Evolutionary conservation across 2,329 filamentous ascomycete species (phyloP).

Genomic region (Penicillium brasilianum): DNA sequence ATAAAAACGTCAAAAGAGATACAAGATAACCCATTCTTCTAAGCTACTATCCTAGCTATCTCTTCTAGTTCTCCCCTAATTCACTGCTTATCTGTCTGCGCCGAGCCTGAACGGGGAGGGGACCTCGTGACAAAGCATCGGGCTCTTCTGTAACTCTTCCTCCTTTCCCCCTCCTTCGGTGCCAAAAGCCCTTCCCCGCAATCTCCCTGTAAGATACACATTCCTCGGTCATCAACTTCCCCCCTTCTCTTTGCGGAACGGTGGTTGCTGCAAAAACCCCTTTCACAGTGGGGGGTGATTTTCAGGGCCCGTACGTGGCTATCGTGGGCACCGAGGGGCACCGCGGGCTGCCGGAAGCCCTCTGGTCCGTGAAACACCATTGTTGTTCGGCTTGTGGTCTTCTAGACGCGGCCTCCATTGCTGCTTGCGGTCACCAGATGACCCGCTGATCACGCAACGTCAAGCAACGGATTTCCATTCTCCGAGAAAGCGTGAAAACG

Average conservation of each 20-base stretch:
- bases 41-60: too few relatives aligned
- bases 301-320: background rate
- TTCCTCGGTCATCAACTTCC: background rate
- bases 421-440: constrained; percentile 24
- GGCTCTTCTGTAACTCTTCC: constrained; percentile 7
- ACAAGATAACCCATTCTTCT: too few relatives aligned
- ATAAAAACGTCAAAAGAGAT: background rate
- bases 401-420: constrained; percentile 9
- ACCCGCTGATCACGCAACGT: constrained; percentile 30
- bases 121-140: constrained; percentile 25
- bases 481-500: background rate
- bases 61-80: too few relatives aligned
- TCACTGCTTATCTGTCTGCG: background rate
- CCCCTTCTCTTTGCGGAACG: background rate
- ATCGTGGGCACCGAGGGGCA: background rate
- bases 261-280: background rate
- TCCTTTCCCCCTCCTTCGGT: constrained; percentile 13
- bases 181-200: constrained; percentile 18
- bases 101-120: constrained; percentile 10
- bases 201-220: background rate
- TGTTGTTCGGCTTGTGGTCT: background rate
- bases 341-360: background rate
- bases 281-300: background rate
- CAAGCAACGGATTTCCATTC: constrained; percentile 6
- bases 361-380: constrained; percentile 2